Evolutionary conservation across 345 rosid species (phyloP).

Genomic region (Tarenaya hassleriana): DNA sequence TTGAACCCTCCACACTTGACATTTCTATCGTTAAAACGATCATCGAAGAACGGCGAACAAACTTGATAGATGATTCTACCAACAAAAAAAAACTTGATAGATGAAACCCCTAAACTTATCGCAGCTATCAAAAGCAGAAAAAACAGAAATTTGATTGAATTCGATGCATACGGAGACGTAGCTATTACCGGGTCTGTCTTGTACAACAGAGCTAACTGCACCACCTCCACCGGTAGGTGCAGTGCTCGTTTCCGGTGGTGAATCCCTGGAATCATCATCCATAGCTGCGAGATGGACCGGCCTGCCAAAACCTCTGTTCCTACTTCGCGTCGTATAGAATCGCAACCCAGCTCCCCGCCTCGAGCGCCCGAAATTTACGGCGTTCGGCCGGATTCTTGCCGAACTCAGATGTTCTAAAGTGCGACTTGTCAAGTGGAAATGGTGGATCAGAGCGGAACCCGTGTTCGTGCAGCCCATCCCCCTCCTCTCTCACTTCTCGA

Average conservation of each 20-base stretch:
- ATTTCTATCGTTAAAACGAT: neutral
- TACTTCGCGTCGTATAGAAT: conserved; percentile 24
- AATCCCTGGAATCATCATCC: conserved; percentile 37
- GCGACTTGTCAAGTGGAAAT: conserved; percentile 42
- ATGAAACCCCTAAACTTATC: too few relatives aligned
- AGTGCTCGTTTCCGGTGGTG: conserved; percentile 30
- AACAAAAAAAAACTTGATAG: too few relatives aligned
- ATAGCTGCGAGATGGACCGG: conserved; percentile 45
- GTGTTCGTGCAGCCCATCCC: conserved; percentile 60
- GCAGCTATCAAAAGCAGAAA: too few relatives aligned
- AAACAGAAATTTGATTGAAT: neutral
- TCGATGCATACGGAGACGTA: neutral
- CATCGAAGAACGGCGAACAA: conserved; percentile 1
- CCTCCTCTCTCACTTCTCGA: neutral
- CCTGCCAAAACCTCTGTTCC: conserved; percentile 20
- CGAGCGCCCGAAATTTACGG: conserved; percentile 26
- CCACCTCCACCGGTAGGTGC: conserved; percentile 22
- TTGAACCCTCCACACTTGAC: neutral
- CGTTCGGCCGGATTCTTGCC: conserved; percentile 16
- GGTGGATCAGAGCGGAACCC: conserved; percentile 47
- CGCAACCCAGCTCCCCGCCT: conserved; percentile 27
- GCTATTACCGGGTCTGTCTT: conserved; percentile 59
- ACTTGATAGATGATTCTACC: too few relatives aligned
- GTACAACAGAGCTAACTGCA: conserved; percentile 40
- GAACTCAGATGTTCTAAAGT: conserved; percentile 31